Conservation (phyloP, 2,329 filamentous ascomycete genomes). For the Trichoderma aggressivum region DNA sequence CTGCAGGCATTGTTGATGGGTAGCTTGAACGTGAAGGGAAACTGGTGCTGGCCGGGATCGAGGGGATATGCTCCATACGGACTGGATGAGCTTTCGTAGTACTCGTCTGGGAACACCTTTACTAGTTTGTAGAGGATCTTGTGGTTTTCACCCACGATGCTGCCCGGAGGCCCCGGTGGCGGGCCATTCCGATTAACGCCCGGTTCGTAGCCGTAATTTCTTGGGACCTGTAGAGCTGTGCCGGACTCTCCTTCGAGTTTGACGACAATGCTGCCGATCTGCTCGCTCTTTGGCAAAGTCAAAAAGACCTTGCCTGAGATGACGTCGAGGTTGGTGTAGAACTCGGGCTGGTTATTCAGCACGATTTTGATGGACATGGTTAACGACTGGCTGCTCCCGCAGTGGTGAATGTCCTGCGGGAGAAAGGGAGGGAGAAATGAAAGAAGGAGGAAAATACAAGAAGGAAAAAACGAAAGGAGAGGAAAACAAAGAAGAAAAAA, state of each 20-base stretch:
- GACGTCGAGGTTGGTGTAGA: conserved; percentile 77
- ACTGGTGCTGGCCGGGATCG: conserved; percentile 68
- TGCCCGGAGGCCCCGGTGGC: conserved; percentile 37
- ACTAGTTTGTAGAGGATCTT: conserved; percentile 73
- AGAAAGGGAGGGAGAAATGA: not conserved
- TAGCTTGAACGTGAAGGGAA: conserved; percentile 75
- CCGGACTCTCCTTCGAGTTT: conserved; percentile 79
- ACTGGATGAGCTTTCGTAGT: conserved; percentile 38
- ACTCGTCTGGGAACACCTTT: conserved; percentile 66
- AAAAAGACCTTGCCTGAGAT: conserved; percentile 62
- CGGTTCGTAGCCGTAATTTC: conserved; percentile 43
- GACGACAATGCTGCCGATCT: conserved; percentile 69
- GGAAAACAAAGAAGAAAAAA: not conserved
- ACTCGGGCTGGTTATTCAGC: conserved; percentile 63
- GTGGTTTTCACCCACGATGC: conserved; percentile 56
- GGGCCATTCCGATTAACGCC: conserved; percentile 29
- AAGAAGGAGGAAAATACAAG: too few relatives aligned
- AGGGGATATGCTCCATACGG: conserved; percentile 55
- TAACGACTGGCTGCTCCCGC: conserved; percentile 18
- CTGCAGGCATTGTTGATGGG: conserved; percentile 72
- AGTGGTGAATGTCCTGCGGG: not conserved
- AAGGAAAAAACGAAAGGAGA: not conserved
- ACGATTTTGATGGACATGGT: conserved; percentile 65
- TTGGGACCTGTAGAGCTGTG: conserved; percentile 58
- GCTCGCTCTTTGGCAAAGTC: conserved; percentile 61